These are phyloP conservation scores for Tetracladium marchalianum DNA, from an alignment of 495 filamentous ascomycete species.

Conservation along the genomic window DNA sequence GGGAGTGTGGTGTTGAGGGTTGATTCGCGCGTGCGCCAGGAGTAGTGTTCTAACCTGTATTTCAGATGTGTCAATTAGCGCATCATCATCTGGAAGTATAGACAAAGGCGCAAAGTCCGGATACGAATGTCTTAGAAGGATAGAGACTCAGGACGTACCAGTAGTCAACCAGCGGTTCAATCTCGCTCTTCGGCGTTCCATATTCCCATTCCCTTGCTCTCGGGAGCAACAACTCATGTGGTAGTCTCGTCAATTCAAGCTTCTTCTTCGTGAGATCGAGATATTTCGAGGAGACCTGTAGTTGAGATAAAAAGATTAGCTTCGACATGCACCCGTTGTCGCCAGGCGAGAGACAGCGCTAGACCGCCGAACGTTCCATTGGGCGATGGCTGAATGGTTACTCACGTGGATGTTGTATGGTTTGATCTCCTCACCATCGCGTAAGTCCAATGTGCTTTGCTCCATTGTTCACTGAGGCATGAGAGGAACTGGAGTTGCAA, in stretches of 20 bases:
- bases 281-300: constrained; percentile 38
- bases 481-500: no score
- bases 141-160: constrained; percentile 28
- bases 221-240: constrained; percentile 33
- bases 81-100: background rate
- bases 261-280: constrained; percentile 43
- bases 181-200: constrained; percentile 29
- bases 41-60: constrained; percentile 47
- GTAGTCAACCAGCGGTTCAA: constrained; percentile 43
- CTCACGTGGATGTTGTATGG: constrained; percentile 42
- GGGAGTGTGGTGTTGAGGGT: constrained; percentile 44
- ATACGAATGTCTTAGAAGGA: no score
- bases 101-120: constrained; percentile 4
- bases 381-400: constrained; percentile 3
- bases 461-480: no score
- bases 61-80: background rate
- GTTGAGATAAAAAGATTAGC: background rate
- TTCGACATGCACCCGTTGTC: background rate
- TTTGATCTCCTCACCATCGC: constrained; percentile 27
- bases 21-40: constrained; percentile 48
- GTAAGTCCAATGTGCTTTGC: background rate
- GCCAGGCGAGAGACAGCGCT: background rate
- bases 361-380: background rate
- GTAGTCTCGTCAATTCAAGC: constrained; percentile 43
- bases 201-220: constrained; percentile 35